Evolutionary conservation across 1,139 yeast species (phyloP).

Genomic region (Zygotorulaspora mrakii): DNA sequence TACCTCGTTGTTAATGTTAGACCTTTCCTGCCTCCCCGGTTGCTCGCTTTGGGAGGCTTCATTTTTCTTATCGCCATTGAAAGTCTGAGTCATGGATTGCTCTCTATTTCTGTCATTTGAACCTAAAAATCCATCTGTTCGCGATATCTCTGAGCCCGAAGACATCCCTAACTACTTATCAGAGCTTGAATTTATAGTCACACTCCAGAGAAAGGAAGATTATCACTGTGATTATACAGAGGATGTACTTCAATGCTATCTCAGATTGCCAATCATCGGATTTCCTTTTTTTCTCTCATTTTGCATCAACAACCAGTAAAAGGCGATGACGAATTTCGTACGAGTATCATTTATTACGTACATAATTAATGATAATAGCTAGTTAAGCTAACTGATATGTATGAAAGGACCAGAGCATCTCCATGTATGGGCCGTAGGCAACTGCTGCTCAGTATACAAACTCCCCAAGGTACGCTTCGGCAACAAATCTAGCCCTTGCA

Average conservation of each 20-base stretch:
- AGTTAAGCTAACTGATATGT: not conserved
- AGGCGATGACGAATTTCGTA: not conserved
- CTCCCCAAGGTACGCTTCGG: slow-evolving; percentile 74
- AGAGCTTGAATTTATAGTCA: not conserved
- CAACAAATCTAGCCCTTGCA: slow-evolving; percentile 96
- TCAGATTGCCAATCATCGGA: not conserved
- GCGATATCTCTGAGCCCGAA: slow-evolving; percentile 8
- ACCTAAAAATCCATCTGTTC: slow-evolving; percentile 5
- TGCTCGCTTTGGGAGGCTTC: not conserved
- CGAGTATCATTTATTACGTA: slow-evolving; percentile 1
- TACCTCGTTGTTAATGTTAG: slow-evolving; percentile 18
- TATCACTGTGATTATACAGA: too few species aligned
- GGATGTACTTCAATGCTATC: too few species aligned
- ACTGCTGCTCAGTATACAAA: slow-evolving; percentile 35
- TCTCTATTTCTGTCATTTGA: not conserved
- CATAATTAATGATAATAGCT: too few species aligned
- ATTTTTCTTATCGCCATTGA: slow-evolving; percentile 5
- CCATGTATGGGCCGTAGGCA: too few species aligned
- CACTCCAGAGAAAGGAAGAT: too few species aligned
- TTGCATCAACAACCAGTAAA: not conserved
- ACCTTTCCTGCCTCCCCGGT: slow-evolving; percentile 4
- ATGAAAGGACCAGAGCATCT: not conserved
- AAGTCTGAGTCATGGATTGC: not conserved
- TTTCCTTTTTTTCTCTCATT: not conserved
- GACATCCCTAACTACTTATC: slow-evolving; percentile 7